Base-by-base conservation (phyloP, 2,329 filamentous ascomycete species). In the Alternaria consortialis region DNA sequence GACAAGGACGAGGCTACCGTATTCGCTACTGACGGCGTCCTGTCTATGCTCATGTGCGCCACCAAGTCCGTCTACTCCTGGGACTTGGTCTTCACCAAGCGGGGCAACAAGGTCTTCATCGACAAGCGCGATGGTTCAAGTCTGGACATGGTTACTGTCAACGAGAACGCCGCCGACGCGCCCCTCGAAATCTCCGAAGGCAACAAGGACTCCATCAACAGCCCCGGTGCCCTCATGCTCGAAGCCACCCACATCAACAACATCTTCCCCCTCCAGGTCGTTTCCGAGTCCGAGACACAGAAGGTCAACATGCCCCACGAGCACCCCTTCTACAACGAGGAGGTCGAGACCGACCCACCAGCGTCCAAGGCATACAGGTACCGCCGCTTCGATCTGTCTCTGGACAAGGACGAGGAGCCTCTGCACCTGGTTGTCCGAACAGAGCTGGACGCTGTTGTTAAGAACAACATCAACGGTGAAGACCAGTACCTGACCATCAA, bases 191-290 rank as follows among this genome's bases (percentile, higher is more conserved):
- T 91, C 29, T 90, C 92, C 58, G 94, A 98, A 76, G 92, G 92
- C 74, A 93, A 92, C 84, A 96, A 97, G 83, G 95, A 99, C 78
- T 85, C 87, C 68, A 91, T 99, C 82, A 99, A 99, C 87, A 93
- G 93, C 76, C 95, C 95, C n/a, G 84, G 85, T 56, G 93, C 94
- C 55, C 89, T 99, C 59, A 94, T 96, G 75, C 91, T 97, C 80
- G 95, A 99, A 83, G 95, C 95, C 56, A 99, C 95, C 53, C 96
- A 97, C 85, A 99, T 99, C 87, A 99, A 99, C 88, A 95, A 98
- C 87, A 97, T 98, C 85, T 99, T 99, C 81, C 91, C 93, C 71
- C 92, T 97, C 81, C 95, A 99, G 85, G 93, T 96, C 53, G 94
- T 99, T 69, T 81, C 88, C 72, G 95, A 99, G 84, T 91, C 86